phyloP scores from a whole-genome alignment of 306 rosid species.

The Lithocarpus polystachyus region DNA sequence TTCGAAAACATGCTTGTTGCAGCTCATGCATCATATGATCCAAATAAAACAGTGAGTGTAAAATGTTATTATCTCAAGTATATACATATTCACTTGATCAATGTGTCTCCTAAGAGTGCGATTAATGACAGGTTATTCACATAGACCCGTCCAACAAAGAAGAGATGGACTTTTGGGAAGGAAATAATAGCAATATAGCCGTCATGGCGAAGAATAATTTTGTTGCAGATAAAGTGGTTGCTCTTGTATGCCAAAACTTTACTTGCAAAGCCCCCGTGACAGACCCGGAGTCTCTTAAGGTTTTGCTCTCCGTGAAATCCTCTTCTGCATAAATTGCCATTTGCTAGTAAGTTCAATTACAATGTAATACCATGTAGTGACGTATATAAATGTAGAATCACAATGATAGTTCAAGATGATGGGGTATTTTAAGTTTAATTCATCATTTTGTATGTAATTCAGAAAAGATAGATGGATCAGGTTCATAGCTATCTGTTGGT shows the following conservation, averaged over 20 bases:
- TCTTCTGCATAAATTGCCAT: conserved; percentile 21
- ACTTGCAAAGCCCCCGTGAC: conserved; percentile 66
- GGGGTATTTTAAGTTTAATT: too few relatives aligned
- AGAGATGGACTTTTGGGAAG: conserved; percentile 90
- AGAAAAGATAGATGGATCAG: too few relatives aligned
- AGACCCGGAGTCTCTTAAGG: conserved; percentile 47
- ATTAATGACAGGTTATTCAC: conserved; percentile 65
- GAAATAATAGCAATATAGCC: conserved; percentile 55
- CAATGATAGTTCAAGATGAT: too few relatives aligned
- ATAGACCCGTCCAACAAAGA: conserved; percentile 55
- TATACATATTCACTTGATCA: neutral
- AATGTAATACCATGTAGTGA: neutral
- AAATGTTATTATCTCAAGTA: neutral
- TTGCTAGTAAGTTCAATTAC: neutral
- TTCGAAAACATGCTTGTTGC: conserved; percentile 68
- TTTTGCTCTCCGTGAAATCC: conserved; percentile 46
- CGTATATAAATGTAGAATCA: neutral
- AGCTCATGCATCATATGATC: conserved; percentile 69
- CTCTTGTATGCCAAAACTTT: conserved; percentile 84
- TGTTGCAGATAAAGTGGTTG: conserved; percentile 49
- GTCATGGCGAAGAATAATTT: conserved; percentile 65
- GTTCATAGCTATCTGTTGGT: too few relatives aligned
- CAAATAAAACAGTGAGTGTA: conserved; percentile 68
- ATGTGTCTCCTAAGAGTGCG: neutral
- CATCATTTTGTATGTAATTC: too few relatives aligned